These are phyloP conservation scores for Acanthamoeba sp. DNA, from an alignment of 208 protist genomes.

Conservation along the genomic window DNA sequence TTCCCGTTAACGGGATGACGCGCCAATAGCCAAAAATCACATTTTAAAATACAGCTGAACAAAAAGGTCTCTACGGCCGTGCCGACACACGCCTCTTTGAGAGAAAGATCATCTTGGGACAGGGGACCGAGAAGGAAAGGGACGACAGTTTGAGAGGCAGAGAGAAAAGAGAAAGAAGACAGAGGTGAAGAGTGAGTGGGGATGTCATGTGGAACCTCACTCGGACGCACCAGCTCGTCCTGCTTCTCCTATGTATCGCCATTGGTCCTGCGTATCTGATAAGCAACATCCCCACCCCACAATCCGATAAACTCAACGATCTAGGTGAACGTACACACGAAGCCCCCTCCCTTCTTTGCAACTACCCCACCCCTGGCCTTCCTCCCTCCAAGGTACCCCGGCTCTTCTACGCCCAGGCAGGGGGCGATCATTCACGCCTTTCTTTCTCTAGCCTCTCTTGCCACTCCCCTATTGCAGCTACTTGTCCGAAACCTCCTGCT, in stretches of 20 bases:
- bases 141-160: not conserved
- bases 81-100: not conserved
- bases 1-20: too few relatives aligned
- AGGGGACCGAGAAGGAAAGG: not conserved
- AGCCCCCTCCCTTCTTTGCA: not conserved
- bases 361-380: not conserved
- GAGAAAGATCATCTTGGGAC: not conserved
- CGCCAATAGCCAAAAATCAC: not conserved
- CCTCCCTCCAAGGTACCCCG: not conserved
- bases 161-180: not conserved
- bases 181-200: not conserved
- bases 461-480: constrained; percentile 33
- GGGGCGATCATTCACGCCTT: not conserved
- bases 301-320: not conserved
- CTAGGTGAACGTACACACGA: not conserved
- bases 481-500: constrained; percentile 39
- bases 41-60: too few relatives aligned
- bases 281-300: not conserved
- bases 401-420: not conserved
- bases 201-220: constrained; percentile 61
- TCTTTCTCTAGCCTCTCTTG: constrained; percentile 9
- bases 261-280: not conserved
- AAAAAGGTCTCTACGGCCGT: not conserved
- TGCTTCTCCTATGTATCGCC: not conserved
- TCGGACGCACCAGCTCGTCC: not conserved